These are phyloP conservation scores for Heliamphora pulchella DNA, from an alignment of 179 eudicot genomes.

Conservation along the genomic window DNA sequence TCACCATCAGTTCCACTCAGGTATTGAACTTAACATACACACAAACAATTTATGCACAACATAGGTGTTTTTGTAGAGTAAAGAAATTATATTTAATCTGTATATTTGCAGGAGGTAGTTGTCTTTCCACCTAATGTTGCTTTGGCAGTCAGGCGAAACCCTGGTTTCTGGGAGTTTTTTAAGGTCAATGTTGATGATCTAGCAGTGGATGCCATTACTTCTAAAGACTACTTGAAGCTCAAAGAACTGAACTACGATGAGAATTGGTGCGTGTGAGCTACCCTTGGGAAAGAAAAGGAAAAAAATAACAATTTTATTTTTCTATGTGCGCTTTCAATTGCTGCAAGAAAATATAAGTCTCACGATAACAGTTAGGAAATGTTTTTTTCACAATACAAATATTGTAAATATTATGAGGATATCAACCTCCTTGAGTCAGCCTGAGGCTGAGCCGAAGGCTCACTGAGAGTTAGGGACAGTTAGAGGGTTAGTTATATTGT, in stretches of 20 bases:
- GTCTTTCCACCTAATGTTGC: slow-evolving; percentile 80
- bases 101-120: slow-evolving; percentile 71
- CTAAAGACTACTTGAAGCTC: slow-evolving; percentile 62
- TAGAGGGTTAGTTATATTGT: no score
- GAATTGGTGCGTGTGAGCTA: slow-evolving; percentile 38
- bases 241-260: slow-evolving; percentile 72
- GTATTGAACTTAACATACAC: slow-evolving; percentile 22
- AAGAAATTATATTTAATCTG: slow-evolving; percentile 11
- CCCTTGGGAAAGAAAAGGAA: background rate
- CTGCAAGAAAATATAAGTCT: no score
- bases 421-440: no score
- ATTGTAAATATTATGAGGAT: no score
- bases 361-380: no score
- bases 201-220: slow-evolving; percentile 52
- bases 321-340: no score
- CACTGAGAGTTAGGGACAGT: no score
- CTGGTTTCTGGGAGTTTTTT: slow-evolving; percentile 73
- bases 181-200: slow-evolving; percentile 64
- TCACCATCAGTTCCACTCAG: slow-evolving; percentile 68
- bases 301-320: no score
- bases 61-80: background rate
- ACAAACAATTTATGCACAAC: background rate
- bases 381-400: no score
- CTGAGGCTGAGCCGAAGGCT: no score
- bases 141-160: slow-evolving; percentile 70